Conservation (phyloP, 306 rosid genomes). For the Cicer pinnatifidum region DNA sequence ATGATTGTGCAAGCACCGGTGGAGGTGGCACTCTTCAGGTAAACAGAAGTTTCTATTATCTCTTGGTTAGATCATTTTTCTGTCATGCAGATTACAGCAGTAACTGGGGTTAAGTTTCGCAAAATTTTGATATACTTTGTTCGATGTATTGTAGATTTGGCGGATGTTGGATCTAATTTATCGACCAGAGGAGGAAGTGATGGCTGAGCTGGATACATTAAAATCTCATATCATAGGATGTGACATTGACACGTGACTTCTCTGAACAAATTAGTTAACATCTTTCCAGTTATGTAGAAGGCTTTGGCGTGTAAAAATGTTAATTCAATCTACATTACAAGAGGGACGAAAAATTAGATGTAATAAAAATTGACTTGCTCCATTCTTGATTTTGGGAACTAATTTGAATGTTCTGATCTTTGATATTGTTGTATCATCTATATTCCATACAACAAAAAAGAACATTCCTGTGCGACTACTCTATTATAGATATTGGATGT, state of each 20-base stretch:
- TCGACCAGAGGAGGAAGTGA: conserved; percentile 65
- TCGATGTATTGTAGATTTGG: conserved; percentile 62
- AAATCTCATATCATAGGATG: conserved; percentile 49
- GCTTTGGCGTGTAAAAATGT: conserved; percentile 23
- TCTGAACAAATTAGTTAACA: background rate
- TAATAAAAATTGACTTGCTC: background rate
- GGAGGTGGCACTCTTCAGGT: conserved; percentile 96
- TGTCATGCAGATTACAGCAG: background rate
- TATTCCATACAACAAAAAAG: conserved; percentile 47
- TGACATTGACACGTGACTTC: conserved; percentile 15
- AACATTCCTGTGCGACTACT: conserved; percentile 43
- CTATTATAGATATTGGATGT: conserved; percentile 41
- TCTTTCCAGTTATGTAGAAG: background rate
- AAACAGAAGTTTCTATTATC: conserved; percentile 22
- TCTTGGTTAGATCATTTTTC: conserved; percentile 17
- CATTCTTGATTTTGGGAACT: conserved; percentile 1
- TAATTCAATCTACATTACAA: background rate
- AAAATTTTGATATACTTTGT: background rate
- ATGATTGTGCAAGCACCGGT: conserved; percentile 88
- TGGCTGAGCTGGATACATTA: conserved; percentile 60
- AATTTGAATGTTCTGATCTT: background rate
- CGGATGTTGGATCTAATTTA: conserved; percentile 70
- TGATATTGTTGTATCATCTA: conserved; percentile 24
- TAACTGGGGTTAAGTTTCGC: conserved; percentile 12
- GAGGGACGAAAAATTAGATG: background rate